Evolutionary conservation across 2,329 filamentous ascomycete species (phyloP), one percentile per base, ranked within the genome.

Genomic region (Diaporthe sp.): DNA sequence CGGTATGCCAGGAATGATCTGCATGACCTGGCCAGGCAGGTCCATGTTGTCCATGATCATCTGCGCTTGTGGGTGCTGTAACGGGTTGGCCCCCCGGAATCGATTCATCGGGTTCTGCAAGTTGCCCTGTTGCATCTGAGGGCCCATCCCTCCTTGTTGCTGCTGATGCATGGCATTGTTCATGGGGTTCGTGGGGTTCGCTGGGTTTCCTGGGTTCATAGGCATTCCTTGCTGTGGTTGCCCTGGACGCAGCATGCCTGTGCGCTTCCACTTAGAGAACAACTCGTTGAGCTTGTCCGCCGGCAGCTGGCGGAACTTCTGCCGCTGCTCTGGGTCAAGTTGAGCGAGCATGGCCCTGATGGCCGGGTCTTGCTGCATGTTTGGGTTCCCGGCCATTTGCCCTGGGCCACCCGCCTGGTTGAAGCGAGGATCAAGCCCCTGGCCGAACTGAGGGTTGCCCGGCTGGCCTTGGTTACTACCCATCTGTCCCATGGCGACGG

Each of bases 401-500:
- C 82, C 81, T 3, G 85, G 49, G 87, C 88, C 73, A 82, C 84
- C 61, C 77, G 73, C 60, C 79, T 90, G 88, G 77, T 87, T 89
- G 79, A 92, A 92, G 5, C 88, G 85, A 20, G 87, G 87, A 77
- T 90, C 87, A 20, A 89, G 83, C 39, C 87, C 86, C 74, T 88
- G 86, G 22, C 86, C 87, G 79, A 91, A 91, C 3, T 85, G 86
- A 3, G 85, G 82, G 68, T 84, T 86, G 6, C 82, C 86, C 65
- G 87, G 88, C 7, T 84, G 86, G 75, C 86, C 84, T 60, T 85
- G 85, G 60, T 86, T 86, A 25, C 83, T 84, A 51, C 84, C 84
- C 77, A 83, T 83, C 61, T 85, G 84, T 44, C 83, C 85, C 82
- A 87, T 86, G 53, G 83, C 84, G 31, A 85, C 86, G 0, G 86